Conservation (phyloP, 441 rosid species). For the Adansonia gregorii region DNA sequence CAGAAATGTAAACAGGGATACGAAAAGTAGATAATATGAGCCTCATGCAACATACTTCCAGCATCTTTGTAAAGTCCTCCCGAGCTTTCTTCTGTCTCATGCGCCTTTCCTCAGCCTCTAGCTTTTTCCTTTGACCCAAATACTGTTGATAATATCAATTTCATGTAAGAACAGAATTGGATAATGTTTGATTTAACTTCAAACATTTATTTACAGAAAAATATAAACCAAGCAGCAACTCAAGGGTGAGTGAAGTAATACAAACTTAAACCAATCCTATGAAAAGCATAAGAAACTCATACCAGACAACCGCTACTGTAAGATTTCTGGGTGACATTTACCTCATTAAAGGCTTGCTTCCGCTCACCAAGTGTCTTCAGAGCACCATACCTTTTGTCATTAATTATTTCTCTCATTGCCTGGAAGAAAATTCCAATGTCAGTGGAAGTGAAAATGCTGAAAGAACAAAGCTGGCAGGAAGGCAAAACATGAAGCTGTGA, state of each 20-base stretch:
- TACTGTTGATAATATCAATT: constrained; percentile 49
- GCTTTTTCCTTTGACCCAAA: constrained; percentile 93
- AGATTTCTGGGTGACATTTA: constrained; percentile 35
- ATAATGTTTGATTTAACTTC: not conserved
- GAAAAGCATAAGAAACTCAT: not conserved
- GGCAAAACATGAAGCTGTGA: constrained; percentile 15
- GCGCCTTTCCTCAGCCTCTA: constrained; percentile 96
- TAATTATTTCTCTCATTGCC: constrained; percentile 88
- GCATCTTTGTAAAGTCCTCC: constrained; percentile 89
- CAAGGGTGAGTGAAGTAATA: constrained; percentile 10
- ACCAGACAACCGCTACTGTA: not conserved
- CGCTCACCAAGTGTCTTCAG: constrained; percentile 93
- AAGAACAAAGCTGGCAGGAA: constrained; percentile 24
- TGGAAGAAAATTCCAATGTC: constrained; percentile 41
- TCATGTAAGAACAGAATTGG: constrained; percentile 25
- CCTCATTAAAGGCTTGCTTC: constrained; percentile 99
- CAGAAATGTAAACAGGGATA: constrained; percentile 28
- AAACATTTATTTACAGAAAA: not conserved
- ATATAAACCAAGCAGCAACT: constrained; percentile 22
- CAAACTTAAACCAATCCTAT: constrained; percentile 16
- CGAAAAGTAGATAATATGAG: constrained; percentile 19
- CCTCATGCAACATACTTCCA: constrained; percentile 66
- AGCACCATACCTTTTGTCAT: constrained; percentile 89
- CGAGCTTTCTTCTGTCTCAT: constrained; percentile 92
- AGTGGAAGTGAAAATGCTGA: constrained; percentile 27